Evolutionary conservation across 306 rosid species (phyloP), one percentile per base, ranked within the genome.

Genomic region (Echinosophora koreensis): DNA sequence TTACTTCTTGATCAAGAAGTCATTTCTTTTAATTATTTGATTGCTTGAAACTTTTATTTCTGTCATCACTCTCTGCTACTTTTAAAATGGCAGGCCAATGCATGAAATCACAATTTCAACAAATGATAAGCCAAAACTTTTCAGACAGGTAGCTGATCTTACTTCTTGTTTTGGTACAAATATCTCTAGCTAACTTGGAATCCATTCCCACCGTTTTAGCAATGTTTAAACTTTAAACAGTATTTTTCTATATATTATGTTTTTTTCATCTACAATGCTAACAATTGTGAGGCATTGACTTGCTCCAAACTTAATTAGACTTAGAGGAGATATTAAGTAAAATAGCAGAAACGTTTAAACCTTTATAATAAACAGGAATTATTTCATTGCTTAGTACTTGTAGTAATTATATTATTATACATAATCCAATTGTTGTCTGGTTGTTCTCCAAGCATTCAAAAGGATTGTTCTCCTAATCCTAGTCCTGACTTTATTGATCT

Each of bases 61-160:
- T 79, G 14, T 60, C 60, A 58, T 49, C 35, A 38, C 66, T 37
- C 51, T 71, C 44, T 76, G 3, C 28, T 50, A 46, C n/a, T 77
- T n/a, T 2, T 44, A 44, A 44, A 44, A 37, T 30, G 65, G 72
- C 83, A 92, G 94, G 82, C 84, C 93, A 60, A 86, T 86, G 91
- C 91, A 94, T 80, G 96, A 92, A 84, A 90, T 94, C 81, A 94
- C 97, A 60, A 86, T 94, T 85, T 92, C 96, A 84, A 90, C 93
- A 71, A 88, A 57, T 11, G 94, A 94, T 85, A 90, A 85, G 86
- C 97, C 90, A 71, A 92, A 94, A 79, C 86, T 94, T 69, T 88
- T 92, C 51, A 82, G 90, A 55, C 87, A 92, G 97, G 98, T 93
- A 78, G 46, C 59, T 71, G 69, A 50, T 47, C 50, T 49, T 76